A percentile compares a stretch with the other conserved stretches of the same genome.
phyloP scores from a whole-genome alignment of 306 rosid species.

The Lotus japonicus region DNA sequence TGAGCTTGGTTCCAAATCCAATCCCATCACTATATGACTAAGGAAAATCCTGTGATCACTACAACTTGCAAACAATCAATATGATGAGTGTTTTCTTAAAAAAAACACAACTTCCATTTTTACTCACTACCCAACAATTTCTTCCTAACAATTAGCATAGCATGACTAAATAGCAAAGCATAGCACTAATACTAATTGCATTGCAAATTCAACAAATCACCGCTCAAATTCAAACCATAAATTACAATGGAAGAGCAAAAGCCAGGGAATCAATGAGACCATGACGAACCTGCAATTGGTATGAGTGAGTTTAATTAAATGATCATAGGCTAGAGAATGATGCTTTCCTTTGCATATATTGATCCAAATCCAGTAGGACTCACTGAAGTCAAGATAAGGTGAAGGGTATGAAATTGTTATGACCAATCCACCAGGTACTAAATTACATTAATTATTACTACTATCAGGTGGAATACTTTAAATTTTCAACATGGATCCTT shows the following conservation, averaged over 20 bases:
- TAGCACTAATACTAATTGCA: background rate
- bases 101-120: no score
- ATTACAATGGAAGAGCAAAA: background rate
- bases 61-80: no score
- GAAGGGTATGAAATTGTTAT: conserved; percentile 62
- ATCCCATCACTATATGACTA: no score
- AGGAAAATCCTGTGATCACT: no score
- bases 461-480: no score
- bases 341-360: background rate
- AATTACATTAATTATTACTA: no score
- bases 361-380: conserved; percentile 57
- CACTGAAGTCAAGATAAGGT: conserved; percentile 62
- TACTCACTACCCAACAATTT: no score
- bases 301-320: no score
- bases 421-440: conserved; percentile 78
- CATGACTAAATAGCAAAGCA: background rate
- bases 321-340: conserved; percentile 8
- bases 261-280: background rate
- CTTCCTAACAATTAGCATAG: no score
- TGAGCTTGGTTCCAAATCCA: no score
- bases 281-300: conserved; percentile 69
- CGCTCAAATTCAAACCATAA: background rate
- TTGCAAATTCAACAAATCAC: background rate
- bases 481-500: no score
- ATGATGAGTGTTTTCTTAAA: no score